Base-by-base conservation (phyloP, 768 basidiomycete species). In the Dendrothele bispora region DNA sequence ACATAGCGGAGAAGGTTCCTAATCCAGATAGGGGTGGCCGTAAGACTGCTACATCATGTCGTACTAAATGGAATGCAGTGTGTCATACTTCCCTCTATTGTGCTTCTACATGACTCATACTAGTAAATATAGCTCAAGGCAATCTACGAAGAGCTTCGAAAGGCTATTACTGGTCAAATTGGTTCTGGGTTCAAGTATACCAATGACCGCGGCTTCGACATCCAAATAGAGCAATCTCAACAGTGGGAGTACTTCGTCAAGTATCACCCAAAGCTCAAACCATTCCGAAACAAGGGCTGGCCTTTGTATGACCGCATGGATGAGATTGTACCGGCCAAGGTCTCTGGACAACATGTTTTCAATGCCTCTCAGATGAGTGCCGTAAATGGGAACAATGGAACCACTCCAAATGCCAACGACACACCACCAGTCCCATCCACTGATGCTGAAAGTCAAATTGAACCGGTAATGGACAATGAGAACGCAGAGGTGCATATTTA, bases 261-360 rank as follows among this genome's bases (percentile, higher is more conserved):
- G 30, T 10, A 10, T 32, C n/a, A 46, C 10, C 20, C 15, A n/a
- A 46, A 20, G 6, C 32, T 32, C 10, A 39, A 49, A 53, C 24
- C 39, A 5, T 48, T 48, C 36, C 37, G 29, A 10, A 48, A 48
- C 21, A 14, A 39, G 15, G 46, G 46, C 10, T 48, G 46, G 46
- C 37, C 27, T 26, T 35, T 27, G 17, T 30, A 39, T 17, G 11
- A 39, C 8, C 17, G 30, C 15, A 30, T 48, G 38, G 18, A n/a
- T n/a, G 38, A 39, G 10, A 39, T 39, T 39, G 38, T 39, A 8
- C 38, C 18, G 21, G 8, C 10, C 12, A 39, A 39, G 38, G 21
- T 22, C 15, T n/a, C n/a, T n/a, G 38, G 21, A 12, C 15, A 39
- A 12, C 11, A 39, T 22, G 18, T 22, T n/a, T 39, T 39, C 21